Evolutionary conservation across 768 basidiomycete genomes (phyloP), one percentile per base, ranked within the genome.

Genomic region (Naganishia randhawae): DNA sequence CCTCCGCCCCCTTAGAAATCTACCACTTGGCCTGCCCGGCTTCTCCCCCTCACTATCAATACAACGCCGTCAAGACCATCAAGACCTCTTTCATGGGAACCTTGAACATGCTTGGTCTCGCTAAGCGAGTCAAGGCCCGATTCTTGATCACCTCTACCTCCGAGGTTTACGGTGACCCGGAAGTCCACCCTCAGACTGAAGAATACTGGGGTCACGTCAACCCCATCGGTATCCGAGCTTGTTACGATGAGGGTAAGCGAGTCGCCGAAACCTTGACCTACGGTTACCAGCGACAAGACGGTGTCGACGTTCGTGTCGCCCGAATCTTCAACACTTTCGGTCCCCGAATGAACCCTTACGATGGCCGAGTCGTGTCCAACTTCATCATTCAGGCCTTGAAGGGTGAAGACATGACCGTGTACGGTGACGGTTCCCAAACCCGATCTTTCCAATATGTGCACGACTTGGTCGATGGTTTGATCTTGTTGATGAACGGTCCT

Each of bases 161-260:
- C 61, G 95, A 99, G 85, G 90, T 99, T 8, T 99, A 99, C 78
- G 96, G 96, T 62, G 94, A 97, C 81, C 96, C 96, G 16, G 91
- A 93, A 79, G 94, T 96, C 39, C 96, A 99, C 81, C 96, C 96
- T 31, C 96, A 99, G 80, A 85, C 83, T 66, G 93, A 97, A 80
- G 92, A 96, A 77, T 95, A 95, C 81, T 96, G 93, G 93, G 94
- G 93, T 53, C 88, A 98, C 81, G 96, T 99, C 77, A 99, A 99
- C 83, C 93, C 93, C 50, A 96, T 94, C 74, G 96, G 96, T 27
- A 91, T 91, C 69, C 90, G 96, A 70, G 94, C 95, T n/a, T 99
- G 96, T 81, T 99, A 99, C 78, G 96, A 99, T 77, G 96, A 99
- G 82, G 96, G 96, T 55, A 99, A 99, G 83, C 92, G 96, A 74